Base-by-base conservation (phyloP, 305 asterid species). In the Fraxinus velutina region DNA sequence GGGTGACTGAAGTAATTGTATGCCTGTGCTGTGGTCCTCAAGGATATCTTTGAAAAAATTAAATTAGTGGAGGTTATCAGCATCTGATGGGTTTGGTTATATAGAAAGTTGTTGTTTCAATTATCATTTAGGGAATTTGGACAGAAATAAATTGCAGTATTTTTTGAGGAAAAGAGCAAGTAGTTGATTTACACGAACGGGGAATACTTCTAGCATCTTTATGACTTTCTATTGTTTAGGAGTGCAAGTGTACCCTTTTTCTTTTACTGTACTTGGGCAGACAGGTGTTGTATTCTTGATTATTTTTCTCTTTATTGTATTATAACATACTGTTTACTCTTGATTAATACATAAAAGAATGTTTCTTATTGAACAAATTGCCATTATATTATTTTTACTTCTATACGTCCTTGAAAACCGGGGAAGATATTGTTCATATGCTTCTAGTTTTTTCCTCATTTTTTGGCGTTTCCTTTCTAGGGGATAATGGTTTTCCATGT, bases 401-500 rank as follows among this genome's bases (percentile, higher is more conserved):
- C 37, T 13, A 13, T 5, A 68, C 2, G 9, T 12, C 74, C 39
- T 24, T 29, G 74, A 68, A 68, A 29, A 68, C 19, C 12, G 2
- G 34, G 74, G 7, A 68, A 24, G 37, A 29, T 27, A 68, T 27
- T 50, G 50, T 1, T 71, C 60, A 39, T 76, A 55, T 83, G 55
- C 32, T 74, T 70, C 34, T 30, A 60, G 17, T 34, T 42, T 6
- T 34, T 44, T 7, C 75, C 62, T 73, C 8, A 80, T 10, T 52
- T 73, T 72, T 24, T 24, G 34, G 7, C 36, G 13, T 68, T 12
- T 68, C 37, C 39, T 70, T 66, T 74, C 73, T 21, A 62, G 57
- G 37, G 55, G 7, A 73, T 80, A 30, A 27, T 83, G 83, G 77
- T 36, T 12, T 70, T 8, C 8, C 52, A 30, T 86, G 42, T 85